Evolutionary conservation across 148 eudicot species (phyloP).

Genomic region (Persicaria maculosa): DNA sequence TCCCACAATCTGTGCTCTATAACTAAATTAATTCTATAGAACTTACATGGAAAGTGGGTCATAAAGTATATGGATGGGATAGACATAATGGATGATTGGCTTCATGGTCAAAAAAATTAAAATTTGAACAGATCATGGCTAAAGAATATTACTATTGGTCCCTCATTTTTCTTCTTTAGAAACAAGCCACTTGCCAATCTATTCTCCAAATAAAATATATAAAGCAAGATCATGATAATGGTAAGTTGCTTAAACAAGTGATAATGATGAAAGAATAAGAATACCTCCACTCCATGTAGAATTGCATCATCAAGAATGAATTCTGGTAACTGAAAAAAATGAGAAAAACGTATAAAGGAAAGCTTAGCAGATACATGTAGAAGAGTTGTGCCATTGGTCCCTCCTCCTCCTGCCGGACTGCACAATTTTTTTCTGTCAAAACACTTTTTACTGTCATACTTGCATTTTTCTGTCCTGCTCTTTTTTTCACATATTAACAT

Average conservation of each 20-base stretch:
- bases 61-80: background rate
- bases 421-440: too few species aligned
- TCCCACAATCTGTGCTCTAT: background rate
- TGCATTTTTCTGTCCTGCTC: too few species aligned
- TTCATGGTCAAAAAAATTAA: background rate
- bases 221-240: constrained; percentile 5
- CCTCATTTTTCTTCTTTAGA: background rate
- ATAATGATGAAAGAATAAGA: constrained; percentile 10
- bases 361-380: background rate
- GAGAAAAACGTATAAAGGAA: constrained; percentile 1
- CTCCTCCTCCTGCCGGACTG: too few species aligned
- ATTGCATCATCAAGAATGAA: constrained; percentile 60
- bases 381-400: too few species aligned
- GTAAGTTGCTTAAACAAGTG: background rate
- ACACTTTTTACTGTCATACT: too few species aligned
- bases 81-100: constrained; percentile 2
- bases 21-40: background rate
- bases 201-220: background rate
- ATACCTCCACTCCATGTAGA: constrained; percentile 97
- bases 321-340: constrained; percentile 66
- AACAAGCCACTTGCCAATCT: background rate
- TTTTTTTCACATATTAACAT: too few species aligned
- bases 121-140: background rate
- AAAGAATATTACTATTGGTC: constrained; percentile 1
- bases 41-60: constrained; percentile 10